These are phyloP conservation scores for Citrullus amarus DNA, from an alignment of 306 rosid genomes.

Conservation along the genomic window DNA sequence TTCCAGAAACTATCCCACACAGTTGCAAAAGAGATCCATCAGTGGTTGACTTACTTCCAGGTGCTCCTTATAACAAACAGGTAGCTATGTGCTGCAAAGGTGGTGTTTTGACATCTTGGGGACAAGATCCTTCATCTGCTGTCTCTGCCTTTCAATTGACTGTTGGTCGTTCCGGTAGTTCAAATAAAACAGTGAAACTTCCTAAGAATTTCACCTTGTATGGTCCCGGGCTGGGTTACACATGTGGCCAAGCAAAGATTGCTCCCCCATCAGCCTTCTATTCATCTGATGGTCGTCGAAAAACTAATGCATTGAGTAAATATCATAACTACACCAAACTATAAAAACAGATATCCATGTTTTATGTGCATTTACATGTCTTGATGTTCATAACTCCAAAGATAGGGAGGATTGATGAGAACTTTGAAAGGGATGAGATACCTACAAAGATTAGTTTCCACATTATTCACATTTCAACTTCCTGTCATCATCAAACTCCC, in stretches of 20 bases:
- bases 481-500: background rate
- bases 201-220: conserved; percentile 58
- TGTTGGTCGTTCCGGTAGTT: conserved; percentile 63
- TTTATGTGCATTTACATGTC: background rate
- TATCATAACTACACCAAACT: background rate
- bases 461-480: background rate
- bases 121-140: conserved; percentile 50
- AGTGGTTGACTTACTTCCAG: conserved; percentile 66
- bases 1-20: conserved; percentile 51
- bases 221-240: conserved; percentile 69
- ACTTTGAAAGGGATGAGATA: background rate
- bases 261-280: conserved; percentile 47
- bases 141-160: conserved; percentile 66
- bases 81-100: conserved; percentile 55
- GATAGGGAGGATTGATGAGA: background rate
- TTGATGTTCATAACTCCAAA: background rate
- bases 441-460: background rate
- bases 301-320: conserved; percentile 55
- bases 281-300: conserved; percentile 47
- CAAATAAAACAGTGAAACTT: conserved; percentile 65
- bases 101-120: conserved; percentile 68
- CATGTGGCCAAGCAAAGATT: conserved; percentile 61
- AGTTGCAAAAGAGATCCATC: conserved; percentile 60
- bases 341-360: background rate
- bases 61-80: conserved; percentile 70